phyloP scores from a whole-genome alignment of 108 stramenopile species.

The Nitzschia inconspicua region DNA sequence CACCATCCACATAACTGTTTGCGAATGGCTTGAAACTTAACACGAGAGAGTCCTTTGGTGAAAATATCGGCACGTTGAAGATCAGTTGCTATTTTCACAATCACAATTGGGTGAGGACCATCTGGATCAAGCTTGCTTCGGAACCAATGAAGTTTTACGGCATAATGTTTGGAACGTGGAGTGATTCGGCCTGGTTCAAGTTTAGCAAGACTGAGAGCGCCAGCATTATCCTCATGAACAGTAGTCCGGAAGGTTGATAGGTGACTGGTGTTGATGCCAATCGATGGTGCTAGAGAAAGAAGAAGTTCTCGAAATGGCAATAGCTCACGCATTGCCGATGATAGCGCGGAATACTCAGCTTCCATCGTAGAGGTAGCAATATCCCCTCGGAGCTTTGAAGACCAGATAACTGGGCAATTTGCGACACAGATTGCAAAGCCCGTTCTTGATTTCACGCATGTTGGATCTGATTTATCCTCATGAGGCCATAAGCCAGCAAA shows the following conservation, averaged over 20 bases:
- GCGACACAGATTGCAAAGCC: too few relatives aligned
- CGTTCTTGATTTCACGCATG: slow-evolving; percentile 28
- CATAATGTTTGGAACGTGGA: slow-evolving; percentile 15
- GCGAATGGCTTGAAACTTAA: background rate
- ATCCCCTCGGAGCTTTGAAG: slow-evolving; percentile 26
- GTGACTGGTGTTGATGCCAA: background rate
- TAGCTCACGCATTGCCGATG: slow-evolving; percentile 20
- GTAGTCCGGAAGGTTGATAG: too few relatives aligned
- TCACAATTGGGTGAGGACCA: too few relatives aligned
- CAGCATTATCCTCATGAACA: background rate
- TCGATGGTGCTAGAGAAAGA: background rate
- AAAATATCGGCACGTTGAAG: slow-evolving; percentile 7
- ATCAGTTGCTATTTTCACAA: background rate
- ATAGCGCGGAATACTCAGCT: slow-evolving; percentile 40
- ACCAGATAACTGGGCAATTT: slow-evolving; percentile 41
- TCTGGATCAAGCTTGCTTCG: slow-evolving; percentile 3
- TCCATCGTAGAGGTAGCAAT: slow-evolving; percentile 41
- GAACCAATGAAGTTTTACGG: slow-evolving; percentile 23
- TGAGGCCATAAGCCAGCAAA: slow-evolving; percentile 38
- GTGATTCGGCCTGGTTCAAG: slow-evolving; percentile 17
- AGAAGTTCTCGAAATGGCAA: slow-evolving; percentile 18
- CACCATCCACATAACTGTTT: slow-evolving; percentile 1
- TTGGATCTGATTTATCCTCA: slow-evolving; percentile 30
- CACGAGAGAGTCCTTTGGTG: background rate
- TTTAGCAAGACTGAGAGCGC: background rate